phyloP scores from a whole-genome alignment of 202 grass and related monocot genomes.

The Zoysia matrella region DNA sequence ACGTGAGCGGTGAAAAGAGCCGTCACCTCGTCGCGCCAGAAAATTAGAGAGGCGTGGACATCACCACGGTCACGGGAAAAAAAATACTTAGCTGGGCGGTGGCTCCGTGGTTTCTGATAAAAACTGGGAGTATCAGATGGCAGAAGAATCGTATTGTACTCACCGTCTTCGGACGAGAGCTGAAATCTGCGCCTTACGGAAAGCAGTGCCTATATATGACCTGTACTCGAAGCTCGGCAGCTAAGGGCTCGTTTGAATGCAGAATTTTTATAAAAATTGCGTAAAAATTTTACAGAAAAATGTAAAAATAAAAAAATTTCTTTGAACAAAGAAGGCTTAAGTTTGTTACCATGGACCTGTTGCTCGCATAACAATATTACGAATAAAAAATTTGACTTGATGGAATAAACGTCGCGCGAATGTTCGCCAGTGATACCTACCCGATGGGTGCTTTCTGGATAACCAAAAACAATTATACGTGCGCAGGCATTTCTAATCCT shows the following conservation, averaged over 20 bases:
- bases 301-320: too few species aligned
- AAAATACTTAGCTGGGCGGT: background rate
- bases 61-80: background rate
- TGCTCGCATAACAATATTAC: background rate
- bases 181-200: background rate
- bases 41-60: too few species aligned
- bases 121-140: too few species aligned
- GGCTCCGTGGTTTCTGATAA: background rate
- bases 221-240: background rate
- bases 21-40: too few species aligned
- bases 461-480: constrained; percentile 7
- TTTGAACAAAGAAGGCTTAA: too few species aligned
- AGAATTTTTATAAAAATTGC: too few species aligned
- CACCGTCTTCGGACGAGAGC: too few species aligned
- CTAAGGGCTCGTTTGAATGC: too few species aligned
- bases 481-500: background rate
- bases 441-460: background rate
- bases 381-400: background rate
- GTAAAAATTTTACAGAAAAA: too few species aligned
- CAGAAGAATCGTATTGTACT: too few species aligned
- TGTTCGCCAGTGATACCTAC: constrained; percentile 16
- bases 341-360: background rate
- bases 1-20: background rate
- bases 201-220: background rate
- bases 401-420: background rate